Evolutionary conservation across 495 filamentous ascomycete species (phyloP).

Genomic region (Neurospora africana): DNA sequence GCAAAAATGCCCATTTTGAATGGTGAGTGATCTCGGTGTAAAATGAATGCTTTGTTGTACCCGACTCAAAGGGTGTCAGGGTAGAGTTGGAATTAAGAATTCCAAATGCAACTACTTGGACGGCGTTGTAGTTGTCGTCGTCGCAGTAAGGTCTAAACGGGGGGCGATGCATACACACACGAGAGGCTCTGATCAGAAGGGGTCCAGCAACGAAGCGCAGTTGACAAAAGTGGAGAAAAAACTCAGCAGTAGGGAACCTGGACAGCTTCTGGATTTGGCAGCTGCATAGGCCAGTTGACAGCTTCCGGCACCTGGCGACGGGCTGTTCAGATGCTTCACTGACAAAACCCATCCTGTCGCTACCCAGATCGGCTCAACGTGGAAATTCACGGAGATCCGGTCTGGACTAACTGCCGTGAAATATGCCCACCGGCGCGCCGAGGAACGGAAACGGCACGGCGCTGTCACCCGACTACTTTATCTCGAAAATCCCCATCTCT

Average conservation of each 20-base stretch:
- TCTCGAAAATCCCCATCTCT: neutral
- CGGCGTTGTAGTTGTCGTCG: neutral
- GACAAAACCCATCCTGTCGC: neutral
- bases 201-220: neutral
- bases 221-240: neutral
- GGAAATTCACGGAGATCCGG: neutral
- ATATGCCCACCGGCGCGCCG: neutral
- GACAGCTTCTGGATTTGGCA: neutral
- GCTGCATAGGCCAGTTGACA: neutral
- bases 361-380: neutral
- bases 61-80: neutral
- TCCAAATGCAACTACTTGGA: neutral
- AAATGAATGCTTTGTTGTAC: neutral
- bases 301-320: neutral
- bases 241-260: neutral
- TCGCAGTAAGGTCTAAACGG: neutral
- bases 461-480: neutral
- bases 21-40: neutral
- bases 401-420: neutral
- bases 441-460: neutral
- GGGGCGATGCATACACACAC: neutral
- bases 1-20: slow-evolving; percentile 40
- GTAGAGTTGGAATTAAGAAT: neutral
- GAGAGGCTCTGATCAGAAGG: neutral
- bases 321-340: neutral